Evolutionary conservation across 345 rosid genomes (phyloP).

Genomic region (Euphorbia pulcherrima): DNA sequence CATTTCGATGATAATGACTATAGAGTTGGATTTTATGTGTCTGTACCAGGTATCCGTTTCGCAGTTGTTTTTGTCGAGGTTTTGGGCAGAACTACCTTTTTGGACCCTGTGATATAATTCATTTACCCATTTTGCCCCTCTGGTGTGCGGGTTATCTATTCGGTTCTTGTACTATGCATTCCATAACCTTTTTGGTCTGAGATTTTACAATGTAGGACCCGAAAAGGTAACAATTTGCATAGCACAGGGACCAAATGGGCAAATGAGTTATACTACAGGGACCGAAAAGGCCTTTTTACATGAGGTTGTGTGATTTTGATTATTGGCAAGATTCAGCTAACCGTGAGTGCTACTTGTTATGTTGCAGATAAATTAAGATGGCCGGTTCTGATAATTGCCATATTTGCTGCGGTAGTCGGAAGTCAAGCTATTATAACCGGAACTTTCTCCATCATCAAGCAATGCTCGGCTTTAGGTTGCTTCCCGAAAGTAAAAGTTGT

Average conservation of each 20-base stretch:
- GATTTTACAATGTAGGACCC: too few relatives aligned
- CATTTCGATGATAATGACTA: constrained; percentile 40
- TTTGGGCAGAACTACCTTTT: too few relatives aligned
- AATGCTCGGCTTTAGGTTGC: constrained; percentile 80
- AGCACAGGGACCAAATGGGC: too few relatives aligned
- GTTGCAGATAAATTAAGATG: constrained; percentile 65
- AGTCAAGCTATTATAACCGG: constrained; percentile 93
- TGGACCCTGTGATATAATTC: too few relatives aligned
- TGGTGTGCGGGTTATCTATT: too few relatives aligned
- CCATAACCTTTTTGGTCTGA: too few relatives aligned
- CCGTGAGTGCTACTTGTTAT: constrained; percentile 2
- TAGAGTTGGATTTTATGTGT: constrained; percentile 69
- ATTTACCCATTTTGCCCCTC: too few relatives aligned
- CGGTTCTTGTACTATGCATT: too few relatives aligned
- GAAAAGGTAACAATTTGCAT: too few relatives aligned
- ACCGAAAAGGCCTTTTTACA: too few relatives aligned
- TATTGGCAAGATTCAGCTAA: constrained; percentile 18
- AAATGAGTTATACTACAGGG: too few relatives aligned
- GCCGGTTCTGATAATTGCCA: constrained; percentile 90
- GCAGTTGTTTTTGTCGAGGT: constrained; percentile 18
- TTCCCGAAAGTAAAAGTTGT: constrained; percentile 82
- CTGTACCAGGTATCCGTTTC: constrained; percentile 69
- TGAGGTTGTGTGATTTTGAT: too few relatives aligned
- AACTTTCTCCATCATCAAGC: constrained; percentile 87
- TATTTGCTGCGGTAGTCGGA: constrained; percentile 92